These are phyloP conservation scores for Pisolithus sp. DNA, from an alignment of 768 basidiomycete genomes.

Conservation along the genomic window DNA sequence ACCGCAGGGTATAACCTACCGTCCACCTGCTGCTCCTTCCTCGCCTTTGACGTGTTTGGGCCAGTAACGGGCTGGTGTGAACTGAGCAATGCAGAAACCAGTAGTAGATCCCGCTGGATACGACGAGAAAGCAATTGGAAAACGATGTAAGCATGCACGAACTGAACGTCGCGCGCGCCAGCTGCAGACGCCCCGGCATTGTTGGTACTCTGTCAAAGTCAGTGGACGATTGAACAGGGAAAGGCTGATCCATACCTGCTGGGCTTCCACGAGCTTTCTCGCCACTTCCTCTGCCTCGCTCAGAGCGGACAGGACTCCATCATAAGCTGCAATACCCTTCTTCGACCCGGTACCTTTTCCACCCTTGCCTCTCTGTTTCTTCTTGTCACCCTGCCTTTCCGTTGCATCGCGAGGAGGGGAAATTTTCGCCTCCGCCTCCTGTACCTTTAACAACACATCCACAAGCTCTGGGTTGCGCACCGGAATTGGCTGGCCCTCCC, in stretches of 20 bases:
- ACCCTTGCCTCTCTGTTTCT: constrained; percentile 31
- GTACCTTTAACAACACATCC: constrained; percentile 76
- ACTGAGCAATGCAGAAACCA: constrained; percentile 58
- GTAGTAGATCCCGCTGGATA: constrained; percentile 81
- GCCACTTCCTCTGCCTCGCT: constrained; percentile 89
- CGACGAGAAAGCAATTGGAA: constrained; percentile 85
- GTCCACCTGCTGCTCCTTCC: constrained; percentile 51
- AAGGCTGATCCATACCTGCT: constrained; percentile 51
- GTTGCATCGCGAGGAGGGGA: constrained; percentile 22
- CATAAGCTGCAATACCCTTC: constrained; percentile 79
- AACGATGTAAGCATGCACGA: constrained; percentile 81
- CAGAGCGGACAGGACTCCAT: constrained; percentile 74
- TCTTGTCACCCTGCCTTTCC: constrained; percentile 22
- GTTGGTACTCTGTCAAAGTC: constrained; percentile 31
- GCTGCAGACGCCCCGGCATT: constrained; percentile 32
- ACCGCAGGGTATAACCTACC: constrained; percentile 76
- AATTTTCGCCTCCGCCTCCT: constrained; percentile 65
- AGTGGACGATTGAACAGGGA: neutral
- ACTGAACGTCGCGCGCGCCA: constrained; percentile 67
- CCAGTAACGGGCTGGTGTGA: constrained; percentile 31
- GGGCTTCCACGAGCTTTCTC: constrained; percentile 72
- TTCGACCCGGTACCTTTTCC: constrained; percentile 44
- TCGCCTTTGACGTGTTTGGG: constrained; percentile 20
- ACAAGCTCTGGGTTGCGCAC: constrained; percentile 89
- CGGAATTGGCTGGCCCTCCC: constrained; percentile 82